Conservation (phyloP, 2,329 filamentous ascomycete species). For the Trichoderma atrobrunneum region DNA sequence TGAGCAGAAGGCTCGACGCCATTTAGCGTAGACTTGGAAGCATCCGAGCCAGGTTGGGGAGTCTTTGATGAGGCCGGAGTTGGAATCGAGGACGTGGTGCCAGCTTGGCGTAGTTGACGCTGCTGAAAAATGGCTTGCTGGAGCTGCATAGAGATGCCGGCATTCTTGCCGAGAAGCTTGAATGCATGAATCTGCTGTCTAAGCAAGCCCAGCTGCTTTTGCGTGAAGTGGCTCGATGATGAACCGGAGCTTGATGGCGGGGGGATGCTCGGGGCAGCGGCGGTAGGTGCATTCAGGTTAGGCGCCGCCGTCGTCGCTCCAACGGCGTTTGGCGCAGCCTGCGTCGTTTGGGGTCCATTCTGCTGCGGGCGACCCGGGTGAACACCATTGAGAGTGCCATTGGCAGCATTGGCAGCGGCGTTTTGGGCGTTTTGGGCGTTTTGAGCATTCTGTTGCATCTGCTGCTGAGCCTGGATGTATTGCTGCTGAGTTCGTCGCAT, state of each 20-base stretch:
- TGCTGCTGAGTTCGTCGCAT: conserved; percentile 50
- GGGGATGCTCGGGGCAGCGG: conserved; percentile 35
- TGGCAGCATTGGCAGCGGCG: conserved; percentile 47
- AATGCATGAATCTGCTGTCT: conserved; percentile 88
- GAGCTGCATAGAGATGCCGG: conserved; percentile 72
- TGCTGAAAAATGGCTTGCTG: conserved; percentile 81
- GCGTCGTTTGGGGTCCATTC: conserved; percentile 32
- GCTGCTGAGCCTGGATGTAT: conserved; percentile 39
- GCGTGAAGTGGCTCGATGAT: conserved; percentile 63
- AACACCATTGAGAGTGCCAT: conserved; percentile 53
- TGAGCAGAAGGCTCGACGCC: conserved; percentile 36
- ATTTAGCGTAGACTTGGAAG: conserved; percentile 36
- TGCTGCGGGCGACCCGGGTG: conserved; percentile 42
- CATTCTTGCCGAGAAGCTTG: conserved; percentile 83
- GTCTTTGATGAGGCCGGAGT: conserved; percentile 32
- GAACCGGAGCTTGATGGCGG: conserved; percentile 29
- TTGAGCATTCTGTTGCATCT: conserved; percentile 42
- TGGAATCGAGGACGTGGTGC: conserved; percentile 45
- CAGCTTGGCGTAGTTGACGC: conserved; percentile 61
- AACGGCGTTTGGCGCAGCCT: conserved; percentile 34
- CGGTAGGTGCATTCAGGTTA: conserved; percentile 31
- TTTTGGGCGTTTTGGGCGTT: conserved; percentile 48
- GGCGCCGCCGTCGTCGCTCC: conserved; percentile 41
- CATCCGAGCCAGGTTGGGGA: conserved; percentile 32
- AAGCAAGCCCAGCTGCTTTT: conserved; percentile 74